Percentiles rank a stretch among this genome's conserved stretches.
phyloP scores from a whole-genome alignment of 2,329 filamentous ascomycete species.

The Pseudofabraea citricarpa region DNA sequence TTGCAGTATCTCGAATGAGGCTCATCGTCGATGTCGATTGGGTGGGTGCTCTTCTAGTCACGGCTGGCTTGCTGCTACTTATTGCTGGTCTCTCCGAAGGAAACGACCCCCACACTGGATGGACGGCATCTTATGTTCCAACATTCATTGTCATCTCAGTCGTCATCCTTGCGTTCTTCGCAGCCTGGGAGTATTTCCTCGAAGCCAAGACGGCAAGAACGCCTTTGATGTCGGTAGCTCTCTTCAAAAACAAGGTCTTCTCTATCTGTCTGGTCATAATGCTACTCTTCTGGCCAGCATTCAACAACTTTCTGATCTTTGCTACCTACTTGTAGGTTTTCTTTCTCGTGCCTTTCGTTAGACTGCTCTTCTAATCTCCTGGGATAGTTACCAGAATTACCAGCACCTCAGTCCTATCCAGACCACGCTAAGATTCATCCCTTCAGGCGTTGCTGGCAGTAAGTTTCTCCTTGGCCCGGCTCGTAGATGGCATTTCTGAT shows the following conservation, averaged over 20 bases:
- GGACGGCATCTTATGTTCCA: conserved; percentile 57
- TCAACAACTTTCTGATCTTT: conserved; percentile 64
- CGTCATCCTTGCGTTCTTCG: conserved; percentile 41
- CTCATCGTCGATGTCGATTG: conserved; percentile 61
- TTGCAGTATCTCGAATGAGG: conserved; percentile 12
- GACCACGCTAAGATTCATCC: conserved; percentile 64
- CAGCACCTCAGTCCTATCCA: conserved; percentile 57
- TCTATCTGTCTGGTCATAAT: conserved; percentile 61
- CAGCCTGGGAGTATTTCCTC: conserved; percentile 43
- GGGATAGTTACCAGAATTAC: conserved; percentile 56
- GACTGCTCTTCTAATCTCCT: too few relatives aligned
- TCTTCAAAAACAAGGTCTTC: conserved; percentile 57
- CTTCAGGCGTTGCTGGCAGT: conserved; percentile 59
- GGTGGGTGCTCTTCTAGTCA: conserved; percentile 60
- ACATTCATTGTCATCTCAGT: conserved; percentile 49
- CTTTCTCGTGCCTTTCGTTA: not conserved
- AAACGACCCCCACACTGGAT: conserved; percentile 65
- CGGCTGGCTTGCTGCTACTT: conserved; percentile 54
- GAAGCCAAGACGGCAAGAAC: conserved; percentile 44
- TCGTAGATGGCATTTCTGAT: too few relatives aligned
- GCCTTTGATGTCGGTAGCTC: conserved; percentile 62
- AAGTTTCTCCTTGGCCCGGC: too few relatives aligned
- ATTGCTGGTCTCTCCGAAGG: conserved; percentile 66
- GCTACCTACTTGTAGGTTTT: conserved; percentile 53
- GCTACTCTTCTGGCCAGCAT: conserved; percentile 60